Base-by-base conservation (phyloP, 768 basidiomycete species). In the Calocybe gangraenosa region DNA sequence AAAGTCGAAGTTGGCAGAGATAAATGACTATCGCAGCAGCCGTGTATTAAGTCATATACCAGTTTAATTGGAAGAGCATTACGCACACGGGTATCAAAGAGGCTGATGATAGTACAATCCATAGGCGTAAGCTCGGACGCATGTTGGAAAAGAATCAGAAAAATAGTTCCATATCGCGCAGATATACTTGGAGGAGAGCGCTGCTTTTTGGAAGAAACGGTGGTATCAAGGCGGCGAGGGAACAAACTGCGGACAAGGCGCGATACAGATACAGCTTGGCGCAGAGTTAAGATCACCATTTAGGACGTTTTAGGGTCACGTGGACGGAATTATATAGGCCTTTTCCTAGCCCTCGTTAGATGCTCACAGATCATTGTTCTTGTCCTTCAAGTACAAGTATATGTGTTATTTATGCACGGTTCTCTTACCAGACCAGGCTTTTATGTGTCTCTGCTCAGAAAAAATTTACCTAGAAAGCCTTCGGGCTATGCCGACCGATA, bases 1-100 rank as follows among this genome's bases (percentile, higher is more conserved):
- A 47, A 46, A 21, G 44, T 53, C 38, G 56, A 49, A 8, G 46
- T 51, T 19, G 56, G 46, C 28, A 37, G 35, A 32, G 56, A 50
- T 37, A 40, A 31, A 31, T 44, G 41, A 31, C 56, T 56, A 35
- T 21, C 19, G 23, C 11, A 33, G 28, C 20, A 25, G 45, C 19
- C 19, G 13, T n/a, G 32, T 43, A 49, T 28, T 28, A 32, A 21
- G 20, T 28, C 23, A 17, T 25, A 30, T 22, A 37, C 3, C n/a
- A 33, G n/a, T 7, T n/a, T n/a, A n/a, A n/a, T n/a, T 14, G 22
- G 15, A 28, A 40, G 18, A 9, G 17, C 4, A 37, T 21, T 15
- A 52, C 45, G 28, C 34, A 53, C 52, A 37, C 34, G n/a, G 35
- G 37, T 39, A 37, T 8, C 35, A 49, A 32, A 47, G n/a, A n/a